phyloP scores from a whole-genome alignment of 2,329 filamentous ascomycete species.

The Sarocladiaceae sp. region DNA sequence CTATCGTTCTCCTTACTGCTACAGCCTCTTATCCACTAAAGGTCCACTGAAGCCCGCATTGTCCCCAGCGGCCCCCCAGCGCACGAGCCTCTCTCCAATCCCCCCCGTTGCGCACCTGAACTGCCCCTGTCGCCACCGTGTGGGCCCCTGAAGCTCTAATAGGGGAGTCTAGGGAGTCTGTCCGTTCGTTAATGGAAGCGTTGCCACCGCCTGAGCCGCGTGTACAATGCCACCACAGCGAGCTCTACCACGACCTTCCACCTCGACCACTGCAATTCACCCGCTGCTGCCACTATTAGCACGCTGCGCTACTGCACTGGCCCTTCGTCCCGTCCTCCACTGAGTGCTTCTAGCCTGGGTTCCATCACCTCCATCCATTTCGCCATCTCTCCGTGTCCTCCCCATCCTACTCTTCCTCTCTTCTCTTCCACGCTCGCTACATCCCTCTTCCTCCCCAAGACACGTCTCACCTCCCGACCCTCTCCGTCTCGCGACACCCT shows the following conservation, averaged over 20 bases:
- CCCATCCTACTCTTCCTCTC: background rate
- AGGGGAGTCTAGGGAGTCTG: background rate
- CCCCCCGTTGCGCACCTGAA: background rate
- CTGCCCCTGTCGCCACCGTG: background rate
- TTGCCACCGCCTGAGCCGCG: constrained; percentile 1
- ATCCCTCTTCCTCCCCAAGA: constrained; percentile 1
- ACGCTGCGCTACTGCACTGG: background rate
- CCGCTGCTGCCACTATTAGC: too few species aligned
- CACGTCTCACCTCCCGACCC: constrained; percentile 4
- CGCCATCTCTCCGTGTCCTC: background rate
- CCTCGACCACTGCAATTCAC: too few species aligned
- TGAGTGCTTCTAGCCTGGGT: background rate
- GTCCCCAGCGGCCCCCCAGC: background rate
- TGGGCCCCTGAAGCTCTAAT: background rate
- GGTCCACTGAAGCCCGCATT: constrained; percentile 2
- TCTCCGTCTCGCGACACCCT: constrained; percentile 3
- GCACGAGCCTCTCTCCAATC: constrained; percentile 2
- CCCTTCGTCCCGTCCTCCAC: constrained; percentile 6
- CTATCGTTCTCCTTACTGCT: too few species aligned
- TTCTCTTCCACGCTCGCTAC: constrained; percentile 8
- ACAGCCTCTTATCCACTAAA: background rate
- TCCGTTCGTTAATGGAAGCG: background rate
- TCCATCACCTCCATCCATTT: background rate
- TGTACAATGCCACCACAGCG: background rate
- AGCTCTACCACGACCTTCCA: too few species aligned